A percentile compares a stretch with the other conserved stretches of the same genome.
phyloP scores from a whole-genome alignment of 768 basidiomycete species.

The Lactifluus rugatus region DNA sequence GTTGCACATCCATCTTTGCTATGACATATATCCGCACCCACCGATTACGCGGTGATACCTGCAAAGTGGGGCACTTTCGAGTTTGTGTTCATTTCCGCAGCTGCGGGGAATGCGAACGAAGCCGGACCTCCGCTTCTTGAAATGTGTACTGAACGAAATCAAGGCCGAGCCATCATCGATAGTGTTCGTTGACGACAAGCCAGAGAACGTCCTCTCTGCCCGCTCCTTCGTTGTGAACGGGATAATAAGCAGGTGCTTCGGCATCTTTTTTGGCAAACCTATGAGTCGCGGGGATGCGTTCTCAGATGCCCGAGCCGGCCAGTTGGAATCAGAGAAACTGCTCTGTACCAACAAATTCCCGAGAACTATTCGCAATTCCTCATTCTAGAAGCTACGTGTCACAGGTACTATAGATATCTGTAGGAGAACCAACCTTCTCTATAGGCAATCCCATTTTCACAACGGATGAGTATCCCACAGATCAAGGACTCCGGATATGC shows the following conservation, averaged over 20 bases:
- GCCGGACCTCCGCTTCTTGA: slow-evolving; percentile 45
- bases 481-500: too few relatives aligned
- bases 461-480: slow-evolving; percentile 35
- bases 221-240: slow-evolving; percentile 48
- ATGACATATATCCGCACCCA: slow-evolving; percentile 55
- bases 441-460: slow-evolving; percentile 40
- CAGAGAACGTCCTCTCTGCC: slow-evolving; percentile 48
- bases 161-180: slow-evolving; percentile 36
- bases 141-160: slow-evolving; percentile 37
- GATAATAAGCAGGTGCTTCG: slow-evolving; percentile 39
- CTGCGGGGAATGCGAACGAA: slow-evolving; percentile 46
- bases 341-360: slow-evolving; percentile 30
- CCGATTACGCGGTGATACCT: slow-evolving; percentile 38
- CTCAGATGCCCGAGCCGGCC: slow-evolving; percentile 32
- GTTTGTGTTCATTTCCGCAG: slow-evolving; percentile 42
- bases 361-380: slow-evolving; percentile 55
- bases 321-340: slow-evolving; percentile 38
- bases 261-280: slow-evolving; percentile 41
- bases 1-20: slow-evolving; percentile 6
- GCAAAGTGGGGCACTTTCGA: slow-evolving; percentile 43
- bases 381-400: slow-evolving; percentile 42
- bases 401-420: slow-evolving; percentile 27
- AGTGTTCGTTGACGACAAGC: slow-evolving; percentile 52
- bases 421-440: slow-evolving; percentile 21
- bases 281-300: slow-evolving; percentile 34